phyloP scores from a whole-genome alignment of 257 asterid genomes.

The Fraxinus anomala region DNA sequence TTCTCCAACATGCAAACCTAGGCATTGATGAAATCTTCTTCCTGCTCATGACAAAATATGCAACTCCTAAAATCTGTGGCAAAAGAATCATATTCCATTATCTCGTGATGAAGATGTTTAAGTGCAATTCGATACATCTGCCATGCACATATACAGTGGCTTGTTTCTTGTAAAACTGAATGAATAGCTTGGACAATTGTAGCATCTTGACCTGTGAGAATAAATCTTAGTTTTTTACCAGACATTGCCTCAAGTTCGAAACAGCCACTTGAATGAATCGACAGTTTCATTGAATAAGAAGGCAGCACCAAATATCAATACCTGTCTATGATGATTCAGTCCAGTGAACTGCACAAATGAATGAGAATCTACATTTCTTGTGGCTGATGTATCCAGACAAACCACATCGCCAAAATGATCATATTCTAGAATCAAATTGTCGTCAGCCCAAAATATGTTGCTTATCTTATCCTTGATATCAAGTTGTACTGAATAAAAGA shows the following conservation, averaged over 20 bases:
- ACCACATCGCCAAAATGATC: conserved; percentile 63
- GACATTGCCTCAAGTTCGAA: conserved; percentile 53
- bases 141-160: conserved; percentile 58
- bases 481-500: conserved; percentile 48
- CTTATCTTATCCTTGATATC: conserved; percentile 58
- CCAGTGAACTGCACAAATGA: conserved; percentile 58
- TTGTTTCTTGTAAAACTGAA: conserved; percentile 56
- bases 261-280: conserved; percentile 56
- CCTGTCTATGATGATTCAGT: conserved; percentile 56
- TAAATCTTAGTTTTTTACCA: conserved; percentile 3
- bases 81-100: conserved; percentile 45
- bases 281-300: conserved; percentile 56
- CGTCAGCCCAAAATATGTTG: conserved; percentile 68
- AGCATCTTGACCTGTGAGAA: conserved; percentile 59
- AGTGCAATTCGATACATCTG: conserved; percentile 59
- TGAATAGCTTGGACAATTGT: conserved; percentile 64
- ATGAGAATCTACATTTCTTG: conserved; percentile 40
- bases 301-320: conserved; percentile 60
- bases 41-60: conserved; percentile 57
- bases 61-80: conserved; percentile 45
- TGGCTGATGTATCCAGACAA: conserved; percentile 55
- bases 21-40: conserved; percentile 49
- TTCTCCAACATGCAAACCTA: conserved; percentile 59
- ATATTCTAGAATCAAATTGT: conserved; percentile 55
- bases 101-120: conserved; percentile 49